Percentiles rank a stretch among this genome's conserved stretches.
Conservation (phyloP, 2,329 filamentous ascomycete species). For the Penicillium olsonii region DNA sequence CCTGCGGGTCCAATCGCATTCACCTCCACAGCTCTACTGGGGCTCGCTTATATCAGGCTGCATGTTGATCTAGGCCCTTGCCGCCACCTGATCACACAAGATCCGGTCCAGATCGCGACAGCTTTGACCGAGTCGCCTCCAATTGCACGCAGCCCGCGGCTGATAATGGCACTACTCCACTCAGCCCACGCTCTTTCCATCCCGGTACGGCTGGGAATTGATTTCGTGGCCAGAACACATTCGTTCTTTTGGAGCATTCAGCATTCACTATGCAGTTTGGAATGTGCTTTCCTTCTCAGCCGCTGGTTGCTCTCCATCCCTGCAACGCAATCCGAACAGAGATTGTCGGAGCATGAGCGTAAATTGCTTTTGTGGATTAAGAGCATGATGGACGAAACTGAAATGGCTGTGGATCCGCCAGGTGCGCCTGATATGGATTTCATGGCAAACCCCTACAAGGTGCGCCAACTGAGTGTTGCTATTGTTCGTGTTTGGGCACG, state of each 20-base stretch:
- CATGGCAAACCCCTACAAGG: conserved; percentile 45
- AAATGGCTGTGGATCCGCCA: conserved; percentile 45
- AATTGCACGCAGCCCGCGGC: conserved; percentile 45
- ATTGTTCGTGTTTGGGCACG: conserved; percentile 51
- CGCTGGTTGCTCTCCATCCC: conserved; percentile 50
- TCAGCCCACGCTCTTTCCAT: conserved; percentile 58
- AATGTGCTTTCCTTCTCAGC: conserved; percentile 53
- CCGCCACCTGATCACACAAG: conserved; percentile 49
- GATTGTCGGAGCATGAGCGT: conserved; percentile 49
- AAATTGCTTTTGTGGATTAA: conserved; percentile 52
- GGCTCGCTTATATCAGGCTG: conserved; percentile 50
- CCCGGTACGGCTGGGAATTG: conserved; percentile 55
- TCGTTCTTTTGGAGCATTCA: conserved; percentile 59
- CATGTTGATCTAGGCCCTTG: conserved; percentile 51
- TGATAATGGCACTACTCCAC: conserved; percentile 55
- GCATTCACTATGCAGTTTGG: conserved; percentile 56
- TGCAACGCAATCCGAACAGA: conserved; percentile 43
- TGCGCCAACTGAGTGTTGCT: conserved; percentile 49
- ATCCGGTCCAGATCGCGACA: conserved; percentile 48
- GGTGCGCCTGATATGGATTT: conserved; percentile 45
- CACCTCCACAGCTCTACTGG: conserved; percentile 51
- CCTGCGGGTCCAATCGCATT: conserved; percentile 56
- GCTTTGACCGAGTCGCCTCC: conserved; percentile 47
- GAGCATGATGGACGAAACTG: conserved; percentile 53
- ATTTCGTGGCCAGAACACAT: conserved; percentile 55